Base-by-base conservation (phyloP, 163 green algal species). In the Scenedesmus sp. region DNA sequence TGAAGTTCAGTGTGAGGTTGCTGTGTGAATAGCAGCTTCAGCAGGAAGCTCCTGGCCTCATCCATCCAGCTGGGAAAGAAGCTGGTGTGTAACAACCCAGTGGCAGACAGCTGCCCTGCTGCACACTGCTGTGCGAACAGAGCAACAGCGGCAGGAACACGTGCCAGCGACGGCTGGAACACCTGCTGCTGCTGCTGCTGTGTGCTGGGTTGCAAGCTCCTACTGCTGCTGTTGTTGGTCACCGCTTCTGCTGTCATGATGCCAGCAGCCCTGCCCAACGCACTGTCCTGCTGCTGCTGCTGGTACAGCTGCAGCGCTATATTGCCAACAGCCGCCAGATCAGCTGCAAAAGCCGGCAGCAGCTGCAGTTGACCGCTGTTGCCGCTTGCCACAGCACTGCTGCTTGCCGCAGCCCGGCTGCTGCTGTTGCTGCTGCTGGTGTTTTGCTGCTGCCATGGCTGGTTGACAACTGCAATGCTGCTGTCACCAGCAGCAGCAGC, bases 51-150 rank as follows among this genome's bases (percentile, higher is more conserved):
- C 53, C 76, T 49, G 22, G 76, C 51, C 4, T 22, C 37, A 24
- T 80, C 73, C 76, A 86, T 81, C 86, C 76, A 86, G n/a, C 56
- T 26, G 33, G 86, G 85, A 22, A 90, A 85, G 85, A 90, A 90
- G 44, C 33, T 51, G 20, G 46, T 90, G 65, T 76, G 46, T 18
- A 90, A 33, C 33, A 90, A 24, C 33, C n/a, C 85, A 26, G 26
- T 30, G 1, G 72, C 85, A 40, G 65, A 78, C 33, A 85, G 30
- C 4, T 73, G 46, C 7, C 70, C 85, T 33, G 43, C 15, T 20
- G 12, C 16, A 30, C 85, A 90, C 49, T 90, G 85, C 44, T 85
- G 70, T 13, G 61, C 78, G 44, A 90, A 90, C 22, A 85, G 72
- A 9, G 65, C 49, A 51, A 30, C 72, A 43, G 85, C 70, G 35